A percentile compares a stretch with the other conserved stretches of the same genome.
phyloP scores from a whole-genome alignment of 1,284 basidiomycete species.

The Nidula niveotomentosa region DNA sequence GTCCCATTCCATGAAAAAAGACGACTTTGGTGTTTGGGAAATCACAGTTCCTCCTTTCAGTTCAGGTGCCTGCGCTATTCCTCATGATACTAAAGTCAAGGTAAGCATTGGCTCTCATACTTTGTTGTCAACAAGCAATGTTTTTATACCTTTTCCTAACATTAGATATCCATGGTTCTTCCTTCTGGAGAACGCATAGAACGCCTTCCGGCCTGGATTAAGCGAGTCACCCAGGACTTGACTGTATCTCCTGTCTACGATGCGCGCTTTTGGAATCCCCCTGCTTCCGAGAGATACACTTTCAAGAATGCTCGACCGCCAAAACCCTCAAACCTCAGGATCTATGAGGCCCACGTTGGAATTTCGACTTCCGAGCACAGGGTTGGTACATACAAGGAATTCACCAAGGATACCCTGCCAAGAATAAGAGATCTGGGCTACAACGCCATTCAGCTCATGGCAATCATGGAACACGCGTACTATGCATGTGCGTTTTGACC shows the following conservation, averaged over 20 bases:
- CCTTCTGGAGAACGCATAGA: conserved; percentile 83
- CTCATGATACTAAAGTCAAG: conserved; percentile 95
- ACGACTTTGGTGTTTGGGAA: conserved; percentile 94
- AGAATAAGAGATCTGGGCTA: conserved; percentile 92
- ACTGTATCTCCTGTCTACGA: conserved; percentile 91
- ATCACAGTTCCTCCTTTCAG: conserved; percentile 74
- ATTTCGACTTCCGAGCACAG: conserved; percentile 89
- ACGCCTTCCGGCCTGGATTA: conserved; percentile 92
- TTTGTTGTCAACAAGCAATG: background rate
- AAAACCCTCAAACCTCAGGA: conserved; percentile 72
- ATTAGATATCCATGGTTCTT: conserved; percentile 83
- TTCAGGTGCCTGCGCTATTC: conserved; percentile 79
- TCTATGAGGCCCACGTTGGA: conserved; percentile 98
- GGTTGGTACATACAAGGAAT: conserved; percentile 96
- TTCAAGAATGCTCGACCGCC: conserved; percentile 83
- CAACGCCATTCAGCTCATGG: conserved; percentile 98
- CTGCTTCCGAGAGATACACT: conserved; percentile 65
- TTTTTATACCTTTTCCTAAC: background rate
- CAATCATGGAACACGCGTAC: conserved; percentile 97
- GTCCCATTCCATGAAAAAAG: conserved; percentile 84
- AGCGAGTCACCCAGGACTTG: conserved; percentile 93
- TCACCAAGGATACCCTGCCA: conserved; percentile 82
- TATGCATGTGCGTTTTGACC: conserved; percentile 78
- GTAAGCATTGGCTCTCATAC: conserved; percentile 28
- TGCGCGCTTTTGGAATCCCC: conserved; percentile 98